Conservation (phyloP, 75 land plant genomes). For the Larix kaempferi region DNA sequence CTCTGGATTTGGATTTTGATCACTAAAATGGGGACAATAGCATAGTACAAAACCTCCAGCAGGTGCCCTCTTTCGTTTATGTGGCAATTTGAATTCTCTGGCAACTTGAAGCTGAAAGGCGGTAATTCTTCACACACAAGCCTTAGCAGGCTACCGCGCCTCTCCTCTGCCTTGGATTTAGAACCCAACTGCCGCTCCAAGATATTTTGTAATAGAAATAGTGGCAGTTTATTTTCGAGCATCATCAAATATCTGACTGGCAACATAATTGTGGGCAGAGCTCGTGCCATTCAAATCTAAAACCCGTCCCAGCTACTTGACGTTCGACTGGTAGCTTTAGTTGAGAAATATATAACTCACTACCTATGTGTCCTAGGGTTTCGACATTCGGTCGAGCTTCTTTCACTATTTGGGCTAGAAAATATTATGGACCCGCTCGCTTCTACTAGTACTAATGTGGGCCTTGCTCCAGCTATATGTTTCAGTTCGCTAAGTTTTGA, state of each 20-base stretch:
- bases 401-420: no score
- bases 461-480: no score
- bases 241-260: constrained; percentile 18
- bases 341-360: no score
- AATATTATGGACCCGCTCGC: no score
- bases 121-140: constrained; percentile 30
- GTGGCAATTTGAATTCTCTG: not conserved
- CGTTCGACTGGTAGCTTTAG: not conserved
- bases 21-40: not conserved
- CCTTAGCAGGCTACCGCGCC: constrained; percentile 15
- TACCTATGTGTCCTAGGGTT: no score
- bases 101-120: constrained; percentile 24
- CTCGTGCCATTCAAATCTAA: constrained; percentile 13
- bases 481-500: no score
- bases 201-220: constrained; percentile 35
- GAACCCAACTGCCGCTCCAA: constrained; percentile 23
- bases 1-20: no score
- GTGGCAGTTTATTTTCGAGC: constrained; percentile 78
- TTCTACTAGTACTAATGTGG: no score
- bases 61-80: not conserved
- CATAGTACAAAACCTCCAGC: not conserved
- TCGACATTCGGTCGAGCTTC: no score
- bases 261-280: constrained; percentile 17
- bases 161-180: constrained; percentile 10
- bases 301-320: not conserved